These are phyloP conservation scores for Paramyrothecium roridum DNA, from an alignment of 2,329 filamentous ascomycete genomes.

Conservation along the genomic window DNA sequence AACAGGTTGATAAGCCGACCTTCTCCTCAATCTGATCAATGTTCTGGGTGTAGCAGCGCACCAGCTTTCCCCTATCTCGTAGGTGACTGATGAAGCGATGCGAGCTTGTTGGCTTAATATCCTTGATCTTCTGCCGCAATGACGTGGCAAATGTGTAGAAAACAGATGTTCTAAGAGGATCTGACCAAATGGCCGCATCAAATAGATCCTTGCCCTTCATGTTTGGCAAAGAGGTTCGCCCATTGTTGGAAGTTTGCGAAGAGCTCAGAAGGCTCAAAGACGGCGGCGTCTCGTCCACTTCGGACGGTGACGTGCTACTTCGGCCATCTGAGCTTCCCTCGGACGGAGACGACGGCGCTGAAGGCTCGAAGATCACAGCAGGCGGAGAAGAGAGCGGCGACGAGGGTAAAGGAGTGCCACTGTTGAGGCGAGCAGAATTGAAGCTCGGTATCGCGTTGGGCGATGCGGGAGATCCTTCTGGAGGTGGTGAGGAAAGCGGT, in stretches of 20 bases:
- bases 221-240: slow-evolving; percentile 45
- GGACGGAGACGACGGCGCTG: slow-evolving; percentile 33
- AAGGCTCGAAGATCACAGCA: slow-evolving; percentile 49
- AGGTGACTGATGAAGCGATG: slow-evolving; percentile 68
- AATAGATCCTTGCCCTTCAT: slow-evolving; percentile 72
- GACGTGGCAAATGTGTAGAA: slow-evolving; percentile 72
- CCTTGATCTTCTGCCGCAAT: slow-evolving; percentile 59
- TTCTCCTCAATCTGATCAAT: slow-evolving; percentile 72
- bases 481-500: slow-evolving; percentile 34
- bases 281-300: slow-evolving; percentile 40
- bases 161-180: slow-evolving; percentile 64
- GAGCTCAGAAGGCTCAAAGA: slow-evolving; percentile 31
- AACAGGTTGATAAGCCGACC: slow-evolving; percentile 62
- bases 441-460: slow-evolving; percentile 15
- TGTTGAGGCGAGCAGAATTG: slow-evolving; percentile 9
- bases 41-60: slow-evolving; percentile 73
- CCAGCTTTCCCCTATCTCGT: slow-evolving; percentile 63
- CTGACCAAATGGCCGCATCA: slow-evolving; percentile 67
- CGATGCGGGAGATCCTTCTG: slow-evolving; percentile 24
- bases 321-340: slow-evolving; percentile 29
- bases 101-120: slow-evolving; percentile 61
- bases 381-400: slow-evolving; percentile 58
- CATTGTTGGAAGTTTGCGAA: slow-evolving; percentile 33
- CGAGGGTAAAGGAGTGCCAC: slow-evolving; percentile 33
- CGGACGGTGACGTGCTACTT: slow-evolving; percentile 38